phyloP scores from a whole-genome alignment of 495 filamentous ascomycete species.

The Aspergillus sparsus region DNA sequence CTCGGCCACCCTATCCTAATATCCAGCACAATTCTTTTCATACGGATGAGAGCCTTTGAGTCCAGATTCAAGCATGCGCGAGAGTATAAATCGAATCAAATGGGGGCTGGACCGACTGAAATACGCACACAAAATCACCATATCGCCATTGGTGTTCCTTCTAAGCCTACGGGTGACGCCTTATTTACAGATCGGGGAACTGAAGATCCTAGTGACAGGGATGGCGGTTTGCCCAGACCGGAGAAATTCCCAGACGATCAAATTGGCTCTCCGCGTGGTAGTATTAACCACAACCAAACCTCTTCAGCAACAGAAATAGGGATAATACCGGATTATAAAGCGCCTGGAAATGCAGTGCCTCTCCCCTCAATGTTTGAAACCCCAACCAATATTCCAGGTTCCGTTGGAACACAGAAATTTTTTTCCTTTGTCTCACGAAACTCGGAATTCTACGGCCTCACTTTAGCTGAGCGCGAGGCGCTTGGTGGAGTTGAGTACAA shows the following conservation, averaged over 20 bases:
- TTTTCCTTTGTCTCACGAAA: conserved; percentile 63
- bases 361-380: conserved; percentile 22
- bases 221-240: too few species aligned
- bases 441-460: conserved; percentile 70
- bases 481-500: conserved; percentile 81
- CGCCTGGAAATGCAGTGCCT: conserved; percentile 24
- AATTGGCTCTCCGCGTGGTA: too few species aligned
- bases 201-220: too few species aligned
- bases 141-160: neutral
- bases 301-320: too few species aligned
- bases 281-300: too few species aligned
- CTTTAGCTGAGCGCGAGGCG: conserved; percentile 64
- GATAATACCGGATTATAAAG: too few species aligned
- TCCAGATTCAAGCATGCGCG: conserved; percentile 61
- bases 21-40: conserved; percentile 47
- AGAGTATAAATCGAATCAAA: conserved; percentile 36
- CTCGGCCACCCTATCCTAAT: conserved; percentile 62
- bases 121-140: neutral
- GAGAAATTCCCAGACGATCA: too few species aligned
- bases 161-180: too few species aligned
- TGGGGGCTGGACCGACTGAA: conserved; percentile 11
- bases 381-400: conserved; percentile 26
- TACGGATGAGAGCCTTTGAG: conserved; percentile 72
- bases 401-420: conserved; percentile 40
- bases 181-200: too few species aligned